Evolutionary conservation across 495 filamentous ascomycete species (phyloP).

Genomic region (Neohortaea acidophila): DNA sequence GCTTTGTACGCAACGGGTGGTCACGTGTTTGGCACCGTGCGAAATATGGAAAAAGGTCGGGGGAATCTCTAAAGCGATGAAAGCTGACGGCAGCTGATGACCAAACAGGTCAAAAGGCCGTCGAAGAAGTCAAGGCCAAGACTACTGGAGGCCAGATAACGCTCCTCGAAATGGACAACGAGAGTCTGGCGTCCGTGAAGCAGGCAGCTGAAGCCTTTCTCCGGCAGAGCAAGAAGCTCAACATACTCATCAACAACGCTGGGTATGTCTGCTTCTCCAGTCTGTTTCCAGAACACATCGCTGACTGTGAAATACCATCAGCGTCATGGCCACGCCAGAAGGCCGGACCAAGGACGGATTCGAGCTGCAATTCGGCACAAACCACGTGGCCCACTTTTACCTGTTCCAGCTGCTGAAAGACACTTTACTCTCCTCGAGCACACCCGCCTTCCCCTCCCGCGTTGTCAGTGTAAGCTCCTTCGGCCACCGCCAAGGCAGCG

Average conservation of each 20-base stretch:
- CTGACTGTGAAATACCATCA: neutral
- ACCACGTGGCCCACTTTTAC: conserved; percentile 39
- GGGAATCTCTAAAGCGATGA: neutral
- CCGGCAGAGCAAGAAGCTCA: conserved; percentile 14
- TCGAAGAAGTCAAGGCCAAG: conserved; percentile 11
- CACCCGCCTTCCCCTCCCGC: conserved; percentile 29
- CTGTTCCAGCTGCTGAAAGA: conserved; percentile 37
- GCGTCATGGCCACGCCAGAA: conserved; percentile 32
- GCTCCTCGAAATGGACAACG: conserved; percentile 28
- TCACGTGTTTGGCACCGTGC: conserved; percentile 24
- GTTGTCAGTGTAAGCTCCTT: conserved; percentile 30
- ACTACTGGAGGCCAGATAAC: conserved; percentile 13
- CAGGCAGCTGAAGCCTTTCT: conserved; percentile 15
- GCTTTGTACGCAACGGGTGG: conserved; percentile 36
- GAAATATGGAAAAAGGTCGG: conserved; percentile 22
- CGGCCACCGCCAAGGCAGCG: conserved; percentile 23
- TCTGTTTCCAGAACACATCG: neutral
- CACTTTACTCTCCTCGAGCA: conserved; percentile 28
- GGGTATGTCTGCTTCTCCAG: conserved; percentile 9
- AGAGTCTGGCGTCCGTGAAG: conserved; percentile 14
- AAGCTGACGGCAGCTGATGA: neutral
- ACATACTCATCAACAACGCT: conserved; percentile 24
- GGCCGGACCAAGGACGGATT: conserved; percentile 31
- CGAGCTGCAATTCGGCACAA: conserved; percentile 36
- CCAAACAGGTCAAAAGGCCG: conserved; percentile 4